A percentile compares a stretch with the other conserved stretches of the same genome.
These are phyloP conservation scores for Solanum hybrid DNA, from an alignment of 305 asterid species.

Conservation along the genomic window DNA sequence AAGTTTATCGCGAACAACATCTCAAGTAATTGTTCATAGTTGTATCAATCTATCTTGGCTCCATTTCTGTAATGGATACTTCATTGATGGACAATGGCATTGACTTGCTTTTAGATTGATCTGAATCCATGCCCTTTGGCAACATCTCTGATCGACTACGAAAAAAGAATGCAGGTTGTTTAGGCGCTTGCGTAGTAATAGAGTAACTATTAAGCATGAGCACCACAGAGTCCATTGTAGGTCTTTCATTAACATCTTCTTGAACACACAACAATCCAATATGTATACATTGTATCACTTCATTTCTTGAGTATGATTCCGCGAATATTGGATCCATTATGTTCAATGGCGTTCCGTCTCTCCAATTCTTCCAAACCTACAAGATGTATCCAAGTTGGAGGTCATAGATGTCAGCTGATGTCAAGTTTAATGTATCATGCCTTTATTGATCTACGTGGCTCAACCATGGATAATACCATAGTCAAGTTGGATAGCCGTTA, in stretches of 20 bases:
- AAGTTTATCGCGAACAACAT: neutral
- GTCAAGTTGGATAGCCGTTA: neutral
- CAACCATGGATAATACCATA: neutral
- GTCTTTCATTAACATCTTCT: slow-evolving; percentile 5
- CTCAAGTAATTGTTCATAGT: neutral
- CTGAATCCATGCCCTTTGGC: neutral
- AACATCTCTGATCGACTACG: neutral
- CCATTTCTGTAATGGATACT: slow-evolving; percentile 4
- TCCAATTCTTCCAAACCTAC: slow-evolving; percentile 16
- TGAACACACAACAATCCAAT: slow-evolving; percentile 19
- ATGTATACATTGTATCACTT: slow-evolving; percentile 12
- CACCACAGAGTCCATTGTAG: slow-evolving; percentile 11
- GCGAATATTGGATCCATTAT: slow-evolving; percentile 6
- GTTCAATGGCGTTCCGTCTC: slow-evolving; percentile 4
- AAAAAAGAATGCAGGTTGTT: slow-evolving; percentile 11
- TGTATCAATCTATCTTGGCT: neutral
- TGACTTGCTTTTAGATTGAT: neutral
- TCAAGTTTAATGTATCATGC: neutral
- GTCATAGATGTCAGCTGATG: neutral
- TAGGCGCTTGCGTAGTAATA: neutral
- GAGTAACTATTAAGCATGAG: slow-evolving; percentile 16
- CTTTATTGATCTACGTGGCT: neutral
- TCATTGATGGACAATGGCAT: slow-evolving; percentile 6
- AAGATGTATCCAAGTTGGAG: neutral
- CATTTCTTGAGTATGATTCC: neutral